phyloP scores from a whole-genome alignment of 23 red algal species.

The Gracilariopsis chorda region DNA sequence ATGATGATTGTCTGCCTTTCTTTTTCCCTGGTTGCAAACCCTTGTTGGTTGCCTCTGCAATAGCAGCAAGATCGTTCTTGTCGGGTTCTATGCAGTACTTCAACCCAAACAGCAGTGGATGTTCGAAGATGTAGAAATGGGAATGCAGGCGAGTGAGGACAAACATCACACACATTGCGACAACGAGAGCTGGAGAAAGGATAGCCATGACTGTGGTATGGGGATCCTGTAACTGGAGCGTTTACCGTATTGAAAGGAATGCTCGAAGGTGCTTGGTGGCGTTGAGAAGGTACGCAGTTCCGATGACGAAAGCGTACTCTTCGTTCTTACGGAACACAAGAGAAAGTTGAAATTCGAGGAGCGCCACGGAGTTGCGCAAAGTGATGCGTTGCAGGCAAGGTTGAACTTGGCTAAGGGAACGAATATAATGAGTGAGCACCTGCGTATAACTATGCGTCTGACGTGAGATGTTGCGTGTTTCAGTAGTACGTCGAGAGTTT shows the following conservation, averaged over 20 bases:
- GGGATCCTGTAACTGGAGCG: background rate
- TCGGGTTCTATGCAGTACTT: conserved; percentile 55
- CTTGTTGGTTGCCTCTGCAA: background rate
- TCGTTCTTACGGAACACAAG: too few relatives aligned
- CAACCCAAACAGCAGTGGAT: conserved; percentile 52
- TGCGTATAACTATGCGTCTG: too few relatives aligned
- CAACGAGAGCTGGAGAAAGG: conserved; percentile 48
- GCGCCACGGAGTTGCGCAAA: too few relatives aligned
- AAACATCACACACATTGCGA: conserved; percentile 55
- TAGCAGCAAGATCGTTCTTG: background rate
- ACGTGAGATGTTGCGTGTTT: too few relatives aligned
- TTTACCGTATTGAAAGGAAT: background rate
- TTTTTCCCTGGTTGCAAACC: background rate
- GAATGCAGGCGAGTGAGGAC: conserved; percentile 34
- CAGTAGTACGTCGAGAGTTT: too few relatives aligned
- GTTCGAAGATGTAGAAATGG: conserved; percentile 48
- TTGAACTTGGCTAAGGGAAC: too few relatives aligned
- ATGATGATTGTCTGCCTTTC: conserved; percentile 3
- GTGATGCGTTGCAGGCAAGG: too few relatives aligned
- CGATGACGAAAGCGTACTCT: too few relatives aligned
- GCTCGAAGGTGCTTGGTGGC: background rate
- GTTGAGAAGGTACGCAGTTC: too few relatives aligned
- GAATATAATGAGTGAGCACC: too few relatives aligned
- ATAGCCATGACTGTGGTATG: conserved; percentile 50
- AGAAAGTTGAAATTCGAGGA: too few relatives aligned